phyloP scores from a whole-genome alignment of 1,139 yeast species.

The Diutina ranongensis region DNA sequence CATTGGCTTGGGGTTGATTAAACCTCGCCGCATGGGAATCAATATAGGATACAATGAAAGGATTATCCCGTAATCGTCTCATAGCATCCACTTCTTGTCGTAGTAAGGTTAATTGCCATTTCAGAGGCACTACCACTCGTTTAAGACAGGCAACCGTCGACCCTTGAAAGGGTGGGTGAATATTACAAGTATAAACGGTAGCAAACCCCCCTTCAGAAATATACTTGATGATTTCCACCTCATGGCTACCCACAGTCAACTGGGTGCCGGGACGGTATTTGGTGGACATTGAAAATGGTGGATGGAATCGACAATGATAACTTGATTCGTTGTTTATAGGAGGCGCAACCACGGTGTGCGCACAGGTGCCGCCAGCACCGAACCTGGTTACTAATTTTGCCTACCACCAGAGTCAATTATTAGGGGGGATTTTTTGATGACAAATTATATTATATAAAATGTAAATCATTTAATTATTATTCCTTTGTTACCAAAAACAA shows the following conservation, averaged over 20 bases:
- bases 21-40: constrained; percentile 91
- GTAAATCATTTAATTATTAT: too few species aligned
- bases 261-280: constrained; percentile 52
- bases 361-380: too few species aligned
- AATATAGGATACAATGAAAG: constrained; percentile 75
- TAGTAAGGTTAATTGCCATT: constrained; percentile 52
- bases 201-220: constrained; percentile 70
- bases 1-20: constrained; percentile 1
- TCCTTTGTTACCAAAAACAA: too few species aligned
- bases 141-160: constrained; percentile 55
- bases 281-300: constrained; percentile 20
- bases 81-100: constrained; percentile 77
- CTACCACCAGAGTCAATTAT: too few species aligned
- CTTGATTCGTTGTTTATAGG: background rate
- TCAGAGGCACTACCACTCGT: constrained; percentile 65
- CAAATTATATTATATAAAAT: too few species aligned
- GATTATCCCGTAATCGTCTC: constrained; percentile 68
- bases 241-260: constrained; percentile 56
- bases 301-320: too few species aligned
- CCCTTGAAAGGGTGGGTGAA: constrained; percentile 38
- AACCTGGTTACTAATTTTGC: too few species aligned
- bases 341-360: background rate
- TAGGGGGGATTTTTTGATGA: too few species aligned
- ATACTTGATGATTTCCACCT: constrained; percentile 44
- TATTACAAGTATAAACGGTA: constrained; percentile 56